Percentiles rank a stretch among this genome's conserved stretches.
These are phyloP conservation scores for Lolium rigidum DNA, from an alignment of 176 grass and related monocot species.

Conservation along the genomic window DNA sequence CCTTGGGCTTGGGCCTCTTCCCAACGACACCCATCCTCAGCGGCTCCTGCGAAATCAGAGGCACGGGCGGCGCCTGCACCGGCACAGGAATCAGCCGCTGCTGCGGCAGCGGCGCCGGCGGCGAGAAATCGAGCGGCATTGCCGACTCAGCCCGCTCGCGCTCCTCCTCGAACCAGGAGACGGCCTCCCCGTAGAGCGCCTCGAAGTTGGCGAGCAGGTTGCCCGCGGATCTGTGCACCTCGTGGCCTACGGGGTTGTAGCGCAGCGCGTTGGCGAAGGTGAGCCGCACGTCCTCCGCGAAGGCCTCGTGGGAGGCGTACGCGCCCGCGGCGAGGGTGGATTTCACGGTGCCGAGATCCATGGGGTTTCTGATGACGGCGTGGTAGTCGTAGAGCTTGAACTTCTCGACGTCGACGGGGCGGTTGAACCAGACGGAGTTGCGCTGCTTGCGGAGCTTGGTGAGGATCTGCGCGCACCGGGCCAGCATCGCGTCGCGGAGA, in stretches of 20 bases:
- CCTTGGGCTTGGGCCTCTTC: conserved; percentile 81
- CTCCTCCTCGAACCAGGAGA: conserved; percentile 61
- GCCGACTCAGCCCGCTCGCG: conserved; percentile 20
- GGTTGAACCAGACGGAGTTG: conserved; percentile 79
- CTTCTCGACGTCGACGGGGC: conserved; percentile 70
- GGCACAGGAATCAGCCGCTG: not conserved
- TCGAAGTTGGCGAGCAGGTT: conserved; percentile 64
- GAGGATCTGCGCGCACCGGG: conserved; percentile 74
- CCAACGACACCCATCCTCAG: conserved; percentile 24
- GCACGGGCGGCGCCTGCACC: not conserved
- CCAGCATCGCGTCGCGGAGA: conserved; percentile 57
- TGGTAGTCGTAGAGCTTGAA: conserved; percentile 86
- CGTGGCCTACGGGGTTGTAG: conserved; percentile 78
- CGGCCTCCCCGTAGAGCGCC: conserved; percentile 52
- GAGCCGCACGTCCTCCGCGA: conserved; percentile 67
- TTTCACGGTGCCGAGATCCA: conserved; percentile 97
- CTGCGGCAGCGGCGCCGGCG: not conserved
- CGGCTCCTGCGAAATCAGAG: conserved; percentile 11
- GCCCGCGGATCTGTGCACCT: conserved; percentile 64
- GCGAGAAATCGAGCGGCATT: not conserved
- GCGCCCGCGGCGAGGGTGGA: conserved; percentile 53
- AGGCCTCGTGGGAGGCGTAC: conserved; percentile 64
- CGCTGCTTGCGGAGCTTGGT: conserved; percentile 70
- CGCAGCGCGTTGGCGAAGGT: conserved; percentile 85
- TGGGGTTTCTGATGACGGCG: conserved; percentile 78